Evolutionary conservation across 2,329 filamentous ascomycete genomes (phyloP).

Genomic region (Sodiomyces alkalinus): DNA sequence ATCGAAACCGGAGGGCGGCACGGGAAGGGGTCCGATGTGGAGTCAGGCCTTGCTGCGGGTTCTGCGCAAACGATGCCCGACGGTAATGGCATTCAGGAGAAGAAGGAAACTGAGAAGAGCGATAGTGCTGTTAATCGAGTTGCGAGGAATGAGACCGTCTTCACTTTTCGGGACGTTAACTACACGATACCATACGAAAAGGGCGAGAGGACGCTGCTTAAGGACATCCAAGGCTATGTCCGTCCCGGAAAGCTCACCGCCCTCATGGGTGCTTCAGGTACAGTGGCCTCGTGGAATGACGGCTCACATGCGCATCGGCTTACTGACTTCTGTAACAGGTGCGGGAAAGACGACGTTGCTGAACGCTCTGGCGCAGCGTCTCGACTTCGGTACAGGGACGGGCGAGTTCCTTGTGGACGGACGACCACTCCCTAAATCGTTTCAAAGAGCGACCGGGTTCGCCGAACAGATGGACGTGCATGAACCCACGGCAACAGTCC

Average conservation of each 20-base stretch:
- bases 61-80: slow-evolving; percentile 49
- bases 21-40: slow-evolving; percentile 34
- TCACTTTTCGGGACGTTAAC: slow-evolving; percentile 36
- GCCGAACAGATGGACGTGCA: slow-evolving; percentile 52
- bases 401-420: slow-evolving; percentile 74
- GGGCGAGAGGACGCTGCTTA: slow-evolving; percentile 52
- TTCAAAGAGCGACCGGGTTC: slow-evolving; percentile 67
- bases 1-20: slow-evolving; percentile 34
- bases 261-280: slow-evolving; percentile 49
- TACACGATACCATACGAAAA: slow-evolving; percentile 40
- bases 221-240: slow-evolving; percentile 72
- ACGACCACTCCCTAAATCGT: slow-evolving; percentile 53
- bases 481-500: slow-evolving; percentile 49
- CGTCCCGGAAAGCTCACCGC: slow-evolving; percentile 69
- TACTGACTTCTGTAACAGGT: slow-evolving; percentile 15
- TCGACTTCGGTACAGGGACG: slow-evolving; percentile 60
- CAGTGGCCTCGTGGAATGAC: slow-evolving; percentile 2
- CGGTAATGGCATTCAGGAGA: slow-evolving; percentile 9
- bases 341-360: slow-evolving; percentile 61
- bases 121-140: slow-evolving; percentile 27
- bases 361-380: slow-evolving; percentile 58
- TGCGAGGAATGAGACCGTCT: slow-evolving; percentile 44
- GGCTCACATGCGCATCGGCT: no score
- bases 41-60: slow-evolving; percentile 13
- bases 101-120: slow-evolving; percentile 11